A percentile compares a stretch with the other conserved stretches of the same genome.
These are phyloP conservation scores for Coriaria nepalensis DNA, from an alignment of 306 rosid species.

Conservation along the genomic window DNA sequence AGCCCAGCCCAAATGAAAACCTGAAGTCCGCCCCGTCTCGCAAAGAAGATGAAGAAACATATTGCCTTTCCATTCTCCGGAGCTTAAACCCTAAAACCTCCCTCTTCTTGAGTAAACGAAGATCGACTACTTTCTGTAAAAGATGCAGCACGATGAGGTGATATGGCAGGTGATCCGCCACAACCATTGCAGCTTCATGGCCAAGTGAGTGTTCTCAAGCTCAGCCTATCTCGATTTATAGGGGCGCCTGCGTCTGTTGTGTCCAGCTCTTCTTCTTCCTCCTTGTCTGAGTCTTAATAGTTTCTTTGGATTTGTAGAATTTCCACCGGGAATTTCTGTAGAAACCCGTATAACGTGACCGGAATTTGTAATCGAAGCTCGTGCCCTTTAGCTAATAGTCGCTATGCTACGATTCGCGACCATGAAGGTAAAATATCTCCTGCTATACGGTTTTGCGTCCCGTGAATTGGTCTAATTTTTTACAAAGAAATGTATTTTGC, in stretches of 20 bases:
- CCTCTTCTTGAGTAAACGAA: background rate
- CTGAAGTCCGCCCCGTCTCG: too few relatives aligned
- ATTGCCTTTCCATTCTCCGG: too few relatives aligned
- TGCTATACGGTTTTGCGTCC: background rate
- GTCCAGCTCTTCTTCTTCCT: background rate
- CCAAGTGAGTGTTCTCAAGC: slow-evolving; percentile 19
- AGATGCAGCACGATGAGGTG: slow-evolving; percentile 37
- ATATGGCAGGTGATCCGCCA: slow-evolving; percentile 36
- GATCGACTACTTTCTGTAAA: background rate
- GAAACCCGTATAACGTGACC: slow-evolving; percentile 79
- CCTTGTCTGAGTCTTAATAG: background rate
- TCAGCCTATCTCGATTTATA: background rate
- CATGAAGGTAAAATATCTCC: slow-evolving; percentile 44
- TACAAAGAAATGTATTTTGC: background rate
- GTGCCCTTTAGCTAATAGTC: slow-evolving; percentile 87
- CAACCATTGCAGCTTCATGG: slow-evolving; percentile 44
- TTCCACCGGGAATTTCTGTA: slow-evolving; percentile 57
- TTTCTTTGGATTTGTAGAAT: slow-evolving; percentile 30
- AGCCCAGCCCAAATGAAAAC: too few relatives aligned
- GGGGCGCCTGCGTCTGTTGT: background rate
- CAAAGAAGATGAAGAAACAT: too few relatives aligned
- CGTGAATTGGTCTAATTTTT: background rate
- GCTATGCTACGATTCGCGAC: slow-evolving; percentile 85
- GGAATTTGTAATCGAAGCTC: slow-evolving; percentile 92
- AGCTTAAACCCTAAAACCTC: slow-evolving; percentile 1